Evolutionary conservation across 2,329 filamentous ascomycete species (phyloP), one percentile per base, ranked within the genome.

Genomic region (Epichloe elymi): DNA sequence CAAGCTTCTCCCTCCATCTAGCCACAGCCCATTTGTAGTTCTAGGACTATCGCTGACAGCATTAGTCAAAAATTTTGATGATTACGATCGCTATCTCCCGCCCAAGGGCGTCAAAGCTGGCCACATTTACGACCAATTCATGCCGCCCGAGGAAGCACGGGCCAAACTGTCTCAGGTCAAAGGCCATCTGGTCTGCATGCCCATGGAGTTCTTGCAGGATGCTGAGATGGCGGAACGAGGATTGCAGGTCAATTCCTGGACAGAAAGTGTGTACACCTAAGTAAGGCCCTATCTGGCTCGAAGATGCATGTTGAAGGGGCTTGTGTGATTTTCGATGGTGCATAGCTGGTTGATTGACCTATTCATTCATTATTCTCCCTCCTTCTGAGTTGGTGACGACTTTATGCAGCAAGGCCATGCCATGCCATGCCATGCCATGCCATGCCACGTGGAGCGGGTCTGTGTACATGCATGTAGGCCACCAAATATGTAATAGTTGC

Each of bases 171-270:
- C 88, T 59, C 75, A 84, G 61, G 80, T 97, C 58, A 83, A 82
- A 69, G 91, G 91, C 0, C 91, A 97, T 70, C 67, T 97, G 40
- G 91, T 97, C 6, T 94, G 88, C 87, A 91, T 95, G 83, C 89
- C 89, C n/a, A 66, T 97, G 60, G 80, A 89, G 44, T 97, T 95
- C 64, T 67, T 97, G 62, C 75, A 79, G 60, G 82, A 95, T 56
- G 88, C 83, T 0, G 77, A 87, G 59, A 94, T 97, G 89, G 90
- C 90, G 0, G 90, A 96, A 70, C 80, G 78, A 60, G 90, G 91
- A 0, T 62, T 97, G 66, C 83, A 89, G 67, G 81, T 97, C 40
- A 97, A 97, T 65, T 70, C 79, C 44, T 85, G 81, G 61, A 97
- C 91, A 0, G 88, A 96, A 73, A 88, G 86, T 76, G 80, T 94